phyloP scores from a whole-genome alignment of 1,284 basidiomycete genomes.

The Prillingera fragicola region DNA sequence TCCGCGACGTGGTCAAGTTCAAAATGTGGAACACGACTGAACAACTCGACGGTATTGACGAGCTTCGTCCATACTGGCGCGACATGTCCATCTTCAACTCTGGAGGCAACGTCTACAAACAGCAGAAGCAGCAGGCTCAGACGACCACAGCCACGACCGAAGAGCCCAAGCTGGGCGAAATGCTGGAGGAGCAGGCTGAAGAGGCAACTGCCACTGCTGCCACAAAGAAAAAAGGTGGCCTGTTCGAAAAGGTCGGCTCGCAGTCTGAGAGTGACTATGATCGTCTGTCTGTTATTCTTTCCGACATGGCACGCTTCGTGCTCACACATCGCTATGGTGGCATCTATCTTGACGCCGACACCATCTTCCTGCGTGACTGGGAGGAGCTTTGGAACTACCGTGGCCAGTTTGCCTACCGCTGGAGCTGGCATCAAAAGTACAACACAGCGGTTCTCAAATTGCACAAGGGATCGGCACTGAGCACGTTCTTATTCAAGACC shows the following conservation, averaged over 20 bases:
- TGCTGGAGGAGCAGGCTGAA: constrained; percentile 4
- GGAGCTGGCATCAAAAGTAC: constrained; percentile 73
- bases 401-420: constrained; percentile 79
- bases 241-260: constrained; percentile 69
- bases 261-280: constrained; percentile 69
- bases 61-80: constrained; percentile 72
- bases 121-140: constrained; percentile 18
- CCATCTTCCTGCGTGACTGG: constrained; percentile 82
- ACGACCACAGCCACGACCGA: constrained; percentile 6
- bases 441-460: constrained; percentile 81
- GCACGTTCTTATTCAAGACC: constrained; percentile 74
- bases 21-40: constrained; percentile 87
- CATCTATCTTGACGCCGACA: constrained; percentile 81
- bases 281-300: constrained; percentile 71
- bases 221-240: constrained; percentile 54
- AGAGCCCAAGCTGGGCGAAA: constrained; percentile 36
- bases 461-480: constrained; percentile 73
- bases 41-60: constrained; percentile 71
- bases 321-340: constrained; percentile 79
- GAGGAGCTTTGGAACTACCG: constrained; percentile 83
- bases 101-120: constrained; percentile 59
- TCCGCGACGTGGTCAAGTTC: constrained; percentile 73
- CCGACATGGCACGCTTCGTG: constrained; percentile 81
- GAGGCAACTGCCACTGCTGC: constrained; percentile 23
- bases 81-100: constrained; percentile 65